Base-by-base conservation (phyloP, 768 basidiomycete genomes). In the Sporobolomyces phaffii region DNA sequence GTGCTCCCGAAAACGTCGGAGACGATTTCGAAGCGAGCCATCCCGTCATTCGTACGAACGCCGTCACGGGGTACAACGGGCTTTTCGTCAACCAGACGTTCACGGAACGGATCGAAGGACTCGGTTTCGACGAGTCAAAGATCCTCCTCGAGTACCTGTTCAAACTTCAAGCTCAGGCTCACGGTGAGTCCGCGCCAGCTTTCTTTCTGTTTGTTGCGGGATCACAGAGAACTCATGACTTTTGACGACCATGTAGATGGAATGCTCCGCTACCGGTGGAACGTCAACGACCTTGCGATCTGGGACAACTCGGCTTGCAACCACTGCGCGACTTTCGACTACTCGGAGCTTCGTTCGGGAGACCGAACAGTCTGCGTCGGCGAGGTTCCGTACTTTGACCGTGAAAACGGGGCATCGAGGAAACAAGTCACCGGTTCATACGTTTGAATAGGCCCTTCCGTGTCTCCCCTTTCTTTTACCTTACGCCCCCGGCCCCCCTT, bases 331-430 rank as follows among this genome's bases (percentile, higher is more conserved):
- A 77, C 77, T 0, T 78, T 76, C 68, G 80, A 81, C 64, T 81
- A 80, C 70, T 68, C 65, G 7, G 75, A 75, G 70, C 72, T 29
- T 78, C 82, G 51, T 72, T 74, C 50, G 43, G 85, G 84, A 9
- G 81, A 83, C 70, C 80, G 85, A 20, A 81, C 83, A 6, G 82
- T 84, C 48, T 80, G 80, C 66, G 73, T 84, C 22, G 84, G 84
- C 36, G 84, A 85, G 75, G 78, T 75, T 56, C 84, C 84, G 0
- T 83, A 78, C 75, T 80, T 81, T 60, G 83, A 84, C 69, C 77
- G 79, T 3, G 64, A 52, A 20, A 73, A 54, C n/a, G 54, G 62
- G 7, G 29, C 17, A 26, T 52, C 51, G 11, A 40, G 62, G 41
- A 71, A 64, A 31, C 51, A 29, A 7, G 15, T 54, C 8, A 41